A percentile compares a stretch with the other conserved stretches of the same genome.
Conservation (phyloP, 176 grass and related monocot genomes). For the Echinochloa phyllopogon region DNA sequence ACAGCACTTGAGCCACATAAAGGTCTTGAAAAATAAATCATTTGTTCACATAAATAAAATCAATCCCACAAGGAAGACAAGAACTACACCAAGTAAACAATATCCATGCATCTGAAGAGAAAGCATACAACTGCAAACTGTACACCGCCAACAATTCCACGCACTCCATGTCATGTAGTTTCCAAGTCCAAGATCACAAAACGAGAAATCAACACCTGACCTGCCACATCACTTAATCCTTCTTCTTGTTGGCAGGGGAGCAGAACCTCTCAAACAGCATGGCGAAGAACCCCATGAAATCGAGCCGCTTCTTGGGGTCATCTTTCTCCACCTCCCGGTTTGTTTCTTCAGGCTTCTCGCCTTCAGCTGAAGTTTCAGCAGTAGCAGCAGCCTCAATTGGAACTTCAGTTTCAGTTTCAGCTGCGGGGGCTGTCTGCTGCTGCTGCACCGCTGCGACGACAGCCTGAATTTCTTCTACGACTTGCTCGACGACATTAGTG, state of each 20-base stretch:
- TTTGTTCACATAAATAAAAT: constrained; percentile 32
- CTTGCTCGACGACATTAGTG: constrained; percentile 16
- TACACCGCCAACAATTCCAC: constrained; percentile 49
- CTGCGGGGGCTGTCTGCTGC: constrained; percentile 21
- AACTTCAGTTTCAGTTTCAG: constrained; percentile 48
- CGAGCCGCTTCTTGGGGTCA: constrained; percentile 39
- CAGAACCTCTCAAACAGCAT: constrained; percentile 61
- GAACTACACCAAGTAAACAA: constrained; percentile 32
- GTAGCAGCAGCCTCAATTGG: constrained; percentile 30
- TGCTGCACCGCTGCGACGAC: constrained; percentile 35
- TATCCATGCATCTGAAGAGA: constrained; percentile 16
- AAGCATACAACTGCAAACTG: constrained; percentile 43
- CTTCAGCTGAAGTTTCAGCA: constrained; percentile 39
- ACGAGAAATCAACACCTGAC: background rate
- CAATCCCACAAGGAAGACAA: constrained; percentile 8
- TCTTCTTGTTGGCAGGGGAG: constrained; percentile 54
- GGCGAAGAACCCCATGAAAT: constrained; percentile 46
- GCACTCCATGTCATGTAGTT: constrained; percentile 17
- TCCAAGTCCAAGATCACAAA: constrained; percentile 34
- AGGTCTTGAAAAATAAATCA: constrained; percentile 22
- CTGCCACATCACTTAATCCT: constrained; percentile 35
- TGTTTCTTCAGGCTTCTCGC: constrained; percentile 32
- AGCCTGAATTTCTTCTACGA: constrained; percentile 53
- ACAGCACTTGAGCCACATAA: background rate
- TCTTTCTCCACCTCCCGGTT: constrained; percentile 52